phyloP scores from a whole-genome alignment of 768 basidiomycete species.

The Kwoniella pini region DNA sequence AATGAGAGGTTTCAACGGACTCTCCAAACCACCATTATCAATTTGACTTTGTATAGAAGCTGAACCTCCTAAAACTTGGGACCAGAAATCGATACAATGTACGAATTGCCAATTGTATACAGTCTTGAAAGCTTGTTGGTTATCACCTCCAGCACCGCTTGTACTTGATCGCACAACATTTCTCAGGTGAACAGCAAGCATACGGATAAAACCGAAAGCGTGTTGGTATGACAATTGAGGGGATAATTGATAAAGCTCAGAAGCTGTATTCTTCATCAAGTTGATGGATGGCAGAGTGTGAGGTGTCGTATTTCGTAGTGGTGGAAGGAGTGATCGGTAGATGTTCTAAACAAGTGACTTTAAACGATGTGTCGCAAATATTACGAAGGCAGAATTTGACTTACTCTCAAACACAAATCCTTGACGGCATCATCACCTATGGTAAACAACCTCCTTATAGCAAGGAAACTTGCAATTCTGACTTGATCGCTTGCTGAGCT shows the following conservation, averaged over 20 bases:
- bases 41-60: conserved; percentile 66
- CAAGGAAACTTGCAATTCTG: conserved; percentile 81
- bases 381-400: conserved; percentile 23
- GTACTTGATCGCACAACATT: conserved; percentile 44
- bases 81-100: conserved; percentile 96
- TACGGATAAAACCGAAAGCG: conserved; percentile 92
- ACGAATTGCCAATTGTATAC: conserved; percentile 99
- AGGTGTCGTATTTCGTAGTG: conserved; percentile 75
- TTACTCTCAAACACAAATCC: conserved; percentile 82
- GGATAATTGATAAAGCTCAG: conserved; percentile 81
- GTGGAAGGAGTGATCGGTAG: conserved; percentile 83
- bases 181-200: conserved; percentile 87
- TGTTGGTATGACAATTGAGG: conserved; percentile 69
- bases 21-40: conserved; percentile 63
- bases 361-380: no score
- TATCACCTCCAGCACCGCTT: conserved; percentile 26
- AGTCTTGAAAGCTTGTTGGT: conserved; percentile 82
- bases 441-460: conserved; percentile 75
- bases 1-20: conserved; percentile 80
- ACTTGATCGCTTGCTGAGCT: conserved; percentile 75
- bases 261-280: conserved; percentile 96
- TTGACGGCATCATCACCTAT: conserved; percentile 75
- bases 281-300: conserved; percentile 89
- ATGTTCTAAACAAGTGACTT: conserved; percentile 64
- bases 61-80: conserved; percentile 76